A percentile compares a stretch with the other conserved stretches of the same genome.
phyloP scores from a whole-genome alignment of 2,329 filamentous ascomycete species.

The Epichloe uncinata region DNA sequence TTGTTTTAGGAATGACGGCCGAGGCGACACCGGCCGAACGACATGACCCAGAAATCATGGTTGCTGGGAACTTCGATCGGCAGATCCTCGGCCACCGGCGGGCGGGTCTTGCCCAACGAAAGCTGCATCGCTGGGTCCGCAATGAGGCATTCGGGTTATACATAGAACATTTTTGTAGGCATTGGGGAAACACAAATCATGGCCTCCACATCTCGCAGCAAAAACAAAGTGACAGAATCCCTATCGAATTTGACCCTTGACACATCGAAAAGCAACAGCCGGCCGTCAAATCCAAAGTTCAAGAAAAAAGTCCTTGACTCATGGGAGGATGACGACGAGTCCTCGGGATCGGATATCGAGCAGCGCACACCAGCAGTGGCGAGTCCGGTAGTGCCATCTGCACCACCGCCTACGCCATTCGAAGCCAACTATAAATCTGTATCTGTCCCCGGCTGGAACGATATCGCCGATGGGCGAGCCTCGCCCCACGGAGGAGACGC shows the following conservation, averaged over 20 bases:
- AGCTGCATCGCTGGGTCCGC: too few relatives aligned
- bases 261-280: slow-evolving; percentile 6
- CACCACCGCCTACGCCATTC: slow-evolving; percentile 56
- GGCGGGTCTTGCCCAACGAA: background rate
- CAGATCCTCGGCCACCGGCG: slow-evolving; percentile 12
- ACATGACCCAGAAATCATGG: background rate
- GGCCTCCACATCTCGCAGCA: slow-evolving; percentile 11
- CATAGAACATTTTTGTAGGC: too few relatives aligned
- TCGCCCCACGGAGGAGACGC: slow-evolving; percentile 10
- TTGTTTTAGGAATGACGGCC: slow-evolving; percentile 18
- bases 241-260: slow-evolving; percentile 21
- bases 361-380: slow-evolving; percentile 28
- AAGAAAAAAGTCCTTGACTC: slow-evolving; percentile 26
- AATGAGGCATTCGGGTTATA: too few relatives aligned
- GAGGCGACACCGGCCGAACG: slow-evolving; percentile 8
- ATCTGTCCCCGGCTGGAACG: slow-evolving; percentile 5
- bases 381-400: slow-evolving; percentile 20
- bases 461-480: background rate
- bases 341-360: slow-evolving; percentile 22
- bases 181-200: slow-evolving; percentile 6
- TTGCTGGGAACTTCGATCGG: slow-evolving; percentile 19
- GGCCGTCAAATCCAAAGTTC: slow-evolving; percentile 12
- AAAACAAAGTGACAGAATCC: slow-evolving; percentile 16
- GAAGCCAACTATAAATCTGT: slow-evolving; percentile 26
- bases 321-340: slow-evolving; percentile 46